These are phyloP conservation scores for Galerina marginata DNA, from an alignment of 768 basidiomycete genomes.

Conservation along the genomic window DNA sequence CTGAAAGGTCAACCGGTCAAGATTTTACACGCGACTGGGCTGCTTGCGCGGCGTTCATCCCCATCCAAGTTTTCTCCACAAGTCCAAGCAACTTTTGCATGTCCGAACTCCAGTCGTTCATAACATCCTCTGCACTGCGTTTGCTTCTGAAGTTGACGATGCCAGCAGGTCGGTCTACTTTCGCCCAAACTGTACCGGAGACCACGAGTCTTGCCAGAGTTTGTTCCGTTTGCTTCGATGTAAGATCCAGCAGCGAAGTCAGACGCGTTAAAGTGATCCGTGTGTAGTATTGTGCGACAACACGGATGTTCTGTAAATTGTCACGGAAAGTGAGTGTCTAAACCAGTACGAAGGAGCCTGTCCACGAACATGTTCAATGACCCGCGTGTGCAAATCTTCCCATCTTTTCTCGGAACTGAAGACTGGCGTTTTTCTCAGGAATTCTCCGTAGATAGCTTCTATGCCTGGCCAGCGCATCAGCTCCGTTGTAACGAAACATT, in stretches of 20 bases:
- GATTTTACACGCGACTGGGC: conserved; percentile 70
- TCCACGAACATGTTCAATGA: conserved; percentile 90
- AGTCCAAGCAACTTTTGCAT: conserved; percentile 90
- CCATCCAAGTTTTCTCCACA: conserved; percentile 99
- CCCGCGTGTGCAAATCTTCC: conserved; percentile 94
- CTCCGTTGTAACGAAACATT: conserved; percentile 91
- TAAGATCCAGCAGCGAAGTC: conserved; percentile 86
- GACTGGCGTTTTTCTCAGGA: conserved; percentile 78
- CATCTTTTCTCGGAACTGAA: conserved; percentile 83
- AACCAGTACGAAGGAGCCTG: not conserved
- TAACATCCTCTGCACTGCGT: conserved; percentile 85
- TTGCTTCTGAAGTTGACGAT: conserved; percentile 87
- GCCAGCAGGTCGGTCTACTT: conserved; percentile 90
- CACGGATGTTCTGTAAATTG: conserved; percentile 83
- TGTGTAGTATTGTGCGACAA: conserved; percentile 93
- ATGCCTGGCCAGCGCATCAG: conserved; percentile 98
- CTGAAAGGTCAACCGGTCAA: conserved; percentile 26
- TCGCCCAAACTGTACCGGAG: conserved; percentile 90
- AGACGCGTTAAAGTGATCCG: conserved; percentile 86
- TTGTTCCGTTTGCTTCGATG: conserved; percentile 82
- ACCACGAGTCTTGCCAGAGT: conserved; percentile 90
- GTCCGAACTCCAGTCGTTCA: conserved; percentile 99
- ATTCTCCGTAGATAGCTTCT: conserved; percentile 84
- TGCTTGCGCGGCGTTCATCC: conserved; percentile 88
- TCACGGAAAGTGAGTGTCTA: not conserved